phyloP scores from a whole-genome alignment of 2,329 filamentous ascomycete species.

The Colletotrichum australisinense region DNA sequence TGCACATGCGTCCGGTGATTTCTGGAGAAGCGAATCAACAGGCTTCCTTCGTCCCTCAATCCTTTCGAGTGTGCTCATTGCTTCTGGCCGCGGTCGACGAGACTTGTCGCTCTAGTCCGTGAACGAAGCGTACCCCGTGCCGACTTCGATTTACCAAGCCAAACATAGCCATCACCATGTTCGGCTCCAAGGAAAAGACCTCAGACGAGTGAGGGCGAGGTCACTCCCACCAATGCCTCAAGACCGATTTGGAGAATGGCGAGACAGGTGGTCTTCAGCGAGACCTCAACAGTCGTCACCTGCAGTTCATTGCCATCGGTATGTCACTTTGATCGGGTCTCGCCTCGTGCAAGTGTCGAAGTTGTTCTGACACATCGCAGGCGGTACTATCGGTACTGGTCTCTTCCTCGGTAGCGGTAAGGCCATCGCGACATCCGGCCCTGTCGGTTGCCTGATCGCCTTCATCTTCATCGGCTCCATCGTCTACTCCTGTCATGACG shows the following conservation, averaged over 20 bases:
- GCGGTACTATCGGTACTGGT: constrained; percentile 77
- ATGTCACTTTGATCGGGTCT: constrained; percentile 11
- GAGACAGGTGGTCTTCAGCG: constrained; percentile 50
- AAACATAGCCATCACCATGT: constrained; percentile 4
- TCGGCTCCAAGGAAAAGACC: constrained; percentile 34
- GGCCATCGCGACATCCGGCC: constrained; percentile 72
- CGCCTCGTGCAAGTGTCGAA: neutral
- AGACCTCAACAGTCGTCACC: constrained; percentile 52
- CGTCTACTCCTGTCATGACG: constrained; percentile 81
- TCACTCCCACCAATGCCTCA: constrained; percentile 33
- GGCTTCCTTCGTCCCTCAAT: constrained; percentile 14
- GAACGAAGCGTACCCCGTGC: neutral
- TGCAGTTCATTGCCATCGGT: constrained; percentile 63
- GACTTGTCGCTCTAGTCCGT: constrained; percentile 11
- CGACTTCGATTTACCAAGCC: neutral
- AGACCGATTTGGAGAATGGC: constrained; percentile 51
- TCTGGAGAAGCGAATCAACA: constrained; percentile 30
- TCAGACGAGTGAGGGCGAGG: constrained; percentile 29
- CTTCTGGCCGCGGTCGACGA: constrained; percentile 19
- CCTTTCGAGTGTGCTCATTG: constrained; percentile 1
- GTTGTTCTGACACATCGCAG: constrained; percentile 13
- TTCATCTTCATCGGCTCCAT: constrained; percentile 78
- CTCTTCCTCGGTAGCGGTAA: constrained; percentile 76
- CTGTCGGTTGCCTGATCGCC: constrained; percentile 74
- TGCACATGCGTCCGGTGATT: constrained; percentile 29